Evolutionary conservation across 257 asterid genomes (phyloP), one percentile per base, ranked within the genome.

Genomic region (Solanum tarapatanum): DNA sequence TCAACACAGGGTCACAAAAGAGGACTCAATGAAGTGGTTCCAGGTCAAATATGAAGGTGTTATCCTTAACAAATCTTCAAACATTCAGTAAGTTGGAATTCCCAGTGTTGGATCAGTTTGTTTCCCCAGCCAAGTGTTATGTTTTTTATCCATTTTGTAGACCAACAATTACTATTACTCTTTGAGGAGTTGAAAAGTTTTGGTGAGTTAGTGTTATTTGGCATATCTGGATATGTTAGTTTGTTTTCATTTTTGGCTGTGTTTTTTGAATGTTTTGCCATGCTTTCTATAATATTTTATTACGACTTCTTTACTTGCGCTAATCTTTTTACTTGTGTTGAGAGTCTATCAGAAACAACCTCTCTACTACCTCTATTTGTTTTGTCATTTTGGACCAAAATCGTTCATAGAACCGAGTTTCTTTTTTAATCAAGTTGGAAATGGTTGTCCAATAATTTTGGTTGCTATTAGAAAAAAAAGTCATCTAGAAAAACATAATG

Each of bases 1-100:
- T 88, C 97, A 94, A 74, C 97, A 94, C 90, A 89, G 98, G 89
- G 98, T 94, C 85, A 94, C 97, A 4, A 94, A 93, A 90, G 98
- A 94, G 2, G 97, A 94, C n/a, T 90, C 98, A 23, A 92, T 92
- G 94, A 92, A 92, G 90, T 92, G 94, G 94, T 92, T 92, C 86
- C 94, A 92, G 83, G 92, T 91, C 80, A 92, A 92, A 74, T 92
- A 92, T 8, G 94, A 92, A 85, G 94, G 93, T 90, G 93, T 92
- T 75, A 92, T 92, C 36, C 90, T 92, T 37, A 92, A 92, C 93
- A 92, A 92, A 88, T 89, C 94, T 76, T 89, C 94, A 87, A 89
- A 89, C 43, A 90, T 92, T 33, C 48, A 76, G 83, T 74, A 87
- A 43, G 77, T 76, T 87, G 76, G 60, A 55, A 23, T 1, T 24